Evolutionary conservation across 805 yeast genomes (phyloP).

Genomic region (Metschnikowia cubensis): DNA sequence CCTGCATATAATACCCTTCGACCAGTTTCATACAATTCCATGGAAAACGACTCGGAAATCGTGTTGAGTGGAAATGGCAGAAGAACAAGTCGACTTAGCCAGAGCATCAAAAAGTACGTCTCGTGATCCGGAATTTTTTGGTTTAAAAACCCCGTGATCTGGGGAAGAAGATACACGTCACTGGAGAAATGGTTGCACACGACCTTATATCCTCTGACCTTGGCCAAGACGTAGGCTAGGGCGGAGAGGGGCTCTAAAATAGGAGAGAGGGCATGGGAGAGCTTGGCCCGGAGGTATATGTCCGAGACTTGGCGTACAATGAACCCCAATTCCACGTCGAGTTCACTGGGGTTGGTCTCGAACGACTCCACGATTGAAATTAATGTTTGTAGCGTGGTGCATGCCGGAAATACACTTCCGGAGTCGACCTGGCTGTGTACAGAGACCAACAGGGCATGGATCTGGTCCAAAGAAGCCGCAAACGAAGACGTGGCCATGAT

Average conservation of each 20-base stretch:
- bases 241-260: slow-evolving; percentile 19
- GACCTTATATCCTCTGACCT: slow-evolving; percentile 62
- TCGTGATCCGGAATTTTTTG: slow-evolving; percentile 20
- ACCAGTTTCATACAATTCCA: slow-evolving; percentile 32
- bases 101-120: slow-evolving; percentile 47
- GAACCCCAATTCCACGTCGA: slow-evolving; percentile 38
- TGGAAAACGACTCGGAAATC: slow-evolving; percentile 19
- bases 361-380: slow-evolving; percentile 38
- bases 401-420: background rate
- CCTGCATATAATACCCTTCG: slow-evolving; percentile 25
- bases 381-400: background rate
- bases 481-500: background rate
- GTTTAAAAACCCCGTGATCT: slow-evolving; percentile 20
- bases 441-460: background rate
- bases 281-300: slow-evolving; percentile 19
- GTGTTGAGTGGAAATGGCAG: slow-evolving; percentile 64
- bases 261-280: slow-evolving; percentile 1
- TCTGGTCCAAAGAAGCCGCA: background rate
- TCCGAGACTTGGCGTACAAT: slow-evolving; percentile 30
- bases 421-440: background rate
- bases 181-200: slow-evolving; percentile 58
- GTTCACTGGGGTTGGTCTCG: slow-evolving; percentile 50
- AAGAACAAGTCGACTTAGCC: slow-evolving; percentile 69
- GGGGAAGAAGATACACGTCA: slow-evolving; percentile 48
- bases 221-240: slow-evolving; percentile 56